Percentiles rank a stretch among this genome's conserved stretches.
These are phyloP conservation scores for Ophiostoma sp. DNA, from an alignment of 2,329 filamentous ascomycete species.

Conservation along the genomic window DNA sequence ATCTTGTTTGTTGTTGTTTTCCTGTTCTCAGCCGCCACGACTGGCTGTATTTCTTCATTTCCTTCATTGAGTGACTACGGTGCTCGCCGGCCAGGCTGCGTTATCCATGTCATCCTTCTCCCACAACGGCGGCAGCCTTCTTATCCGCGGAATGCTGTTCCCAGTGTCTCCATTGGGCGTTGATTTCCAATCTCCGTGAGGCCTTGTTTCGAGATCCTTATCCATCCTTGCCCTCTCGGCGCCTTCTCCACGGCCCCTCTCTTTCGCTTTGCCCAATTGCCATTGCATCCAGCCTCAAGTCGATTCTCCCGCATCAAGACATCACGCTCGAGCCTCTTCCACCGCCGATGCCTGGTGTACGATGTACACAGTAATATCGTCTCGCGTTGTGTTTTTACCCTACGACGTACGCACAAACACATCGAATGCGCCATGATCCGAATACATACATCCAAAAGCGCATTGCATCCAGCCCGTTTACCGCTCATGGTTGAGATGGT, in stretches of 20 bases:
- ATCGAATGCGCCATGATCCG: not conserved
- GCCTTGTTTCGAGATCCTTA: not conserved
- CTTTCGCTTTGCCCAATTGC: not conserved
- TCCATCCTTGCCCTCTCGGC: not conserved
- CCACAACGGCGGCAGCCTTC: not conserved
- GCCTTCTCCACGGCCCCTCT: not conserved
- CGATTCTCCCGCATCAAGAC: not conserved
- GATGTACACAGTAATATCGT: not conserved
- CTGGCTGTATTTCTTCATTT: not conserved
- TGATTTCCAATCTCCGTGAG: not conserved
- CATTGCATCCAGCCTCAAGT: not conserved
- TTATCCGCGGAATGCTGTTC: not conserved
- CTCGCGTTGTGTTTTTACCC: not conserved
- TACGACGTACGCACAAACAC: not conserved
- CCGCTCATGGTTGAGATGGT: not conserved
- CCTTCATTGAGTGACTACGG: not conserved
- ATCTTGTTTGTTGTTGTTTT: not conserved
- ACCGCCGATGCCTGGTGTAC: not conserved
- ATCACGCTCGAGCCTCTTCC: not conserved
- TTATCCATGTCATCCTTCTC: not conserved
- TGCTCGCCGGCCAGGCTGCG: conserved; percentile 7
- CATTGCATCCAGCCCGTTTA: not conserved
- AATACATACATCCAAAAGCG: not conserved
- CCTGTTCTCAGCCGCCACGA: not conserved
- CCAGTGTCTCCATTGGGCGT: not conserved